Evolutionary conservation across 345 rosid species (phyloP), one percentile per base, ranked within the genome.

Genomic region (Camelina sativa): DNA sequence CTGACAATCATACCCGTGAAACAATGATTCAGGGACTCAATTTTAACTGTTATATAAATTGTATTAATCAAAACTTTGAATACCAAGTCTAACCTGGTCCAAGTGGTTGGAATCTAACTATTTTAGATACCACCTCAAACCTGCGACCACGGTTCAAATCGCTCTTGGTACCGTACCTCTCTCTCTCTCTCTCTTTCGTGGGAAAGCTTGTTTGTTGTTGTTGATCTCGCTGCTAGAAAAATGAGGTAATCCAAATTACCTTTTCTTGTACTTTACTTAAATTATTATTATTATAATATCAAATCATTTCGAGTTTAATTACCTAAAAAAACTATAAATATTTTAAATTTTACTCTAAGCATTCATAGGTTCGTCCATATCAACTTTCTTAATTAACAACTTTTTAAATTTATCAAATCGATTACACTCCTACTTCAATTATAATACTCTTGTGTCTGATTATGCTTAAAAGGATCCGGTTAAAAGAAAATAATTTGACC

Each of bases 1-100:
- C 30, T 28, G 30, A 28, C 30, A 28, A 28, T 28, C 30, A 28
- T 0, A 28, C 0, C 30, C 30, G 30, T 28, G 30, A 28, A 28
- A 4, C 5, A 28, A 28, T 25, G 28, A 25, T 4, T 28, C 5
- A 28, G 30, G 30, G 30, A 28, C 30, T 28, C 13, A 4, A 51
- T 8, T 50, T 17, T 6, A 40, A 11, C 0, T 40, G 2, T 7
- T 43, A 13, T 43, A 28, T 0, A 43, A 43, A 12, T 9, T 3
- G 1, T 1, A 50, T 1, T 0, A 50, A 50, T 4, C 3, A 50
- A 8, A 8, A 0, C 4, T 5, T 1, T 13, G 0, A 4, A 0
- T 1, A 53, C 57, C 57, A 53, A 53, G n/a, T 22, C 32, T 2
- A 3, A 23, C 23, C 57, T 53, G 32, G 57, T 53, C 57, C 57